phyloP scores from a whole-genome alignment of 164 flowering plant species.

The Cinnamomum micranthum region DNA sequence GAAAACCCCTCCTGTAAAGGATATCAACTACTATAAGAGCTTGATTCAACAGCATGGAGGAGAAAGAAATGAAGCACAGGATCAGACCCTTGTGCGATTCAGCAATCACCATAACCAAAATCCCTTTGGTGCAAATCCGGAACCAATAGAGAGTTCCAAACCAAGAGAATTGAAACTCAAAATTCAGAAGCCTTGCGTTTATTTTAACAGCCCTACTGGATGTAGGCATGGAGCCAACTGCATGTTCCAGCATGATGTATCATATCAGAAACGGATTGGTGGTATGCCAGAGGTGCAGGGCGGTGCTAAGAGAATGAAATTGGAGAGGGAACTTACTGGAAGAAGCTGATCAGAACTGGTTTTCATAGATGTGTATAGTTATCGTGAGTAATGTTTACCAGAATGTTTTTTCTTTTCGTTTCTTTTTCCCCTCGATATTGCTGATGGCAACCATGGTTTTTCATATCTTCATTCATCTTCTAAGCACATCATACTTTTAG shows the following conservation, averaged over 20 bases:
- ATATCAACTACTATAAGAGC: constrained; percentile 73
- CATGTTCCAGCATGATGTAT: constrained; percentile 57
- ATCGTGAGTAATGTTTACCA: neutral
- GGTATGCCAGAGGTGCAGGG: constrained; percentile 44
- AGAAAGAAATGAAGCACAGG: constrained; percentile 44
- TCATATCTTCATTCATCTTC: neutral
- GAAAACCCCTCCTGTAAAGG: constrained; percentile 41
- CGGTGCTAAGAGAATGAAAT: constrained; percentile 71
- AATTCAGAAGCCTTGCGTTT: constrained; percentile 74
- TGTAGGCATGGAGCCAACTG: constrained; percentile 86
- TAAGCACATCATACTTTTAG: neutral
- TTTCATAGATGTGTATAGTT: neutral
- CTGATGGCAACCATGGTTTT: neutral
- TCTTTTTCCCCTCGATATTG: no score
- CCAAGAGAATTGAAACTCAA: constrained; percentile 53
- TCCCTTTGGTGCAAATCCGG: constrained; percentile 24
- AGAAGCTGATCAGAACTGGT: constrained; percentile 18
- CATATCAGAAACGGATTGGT: constrained; percentile 35
- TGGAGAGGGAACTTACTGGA: constrained; percentile 66
- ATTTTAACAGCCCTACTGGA: constrained; percentile 76
- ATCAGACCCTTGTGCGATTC: constrained; percentile 20
- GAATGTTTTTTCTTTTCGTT: neutral
- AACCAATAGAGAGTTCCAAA: constrained; percentile 24
- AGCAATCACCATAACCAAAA: constrained; percentile 27
- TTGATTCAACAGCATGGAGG: constrained; percentile 91